Base-by-base conservation (phyloP, 306 rosid species). In the Cucurbita ficifolia region DNA sequence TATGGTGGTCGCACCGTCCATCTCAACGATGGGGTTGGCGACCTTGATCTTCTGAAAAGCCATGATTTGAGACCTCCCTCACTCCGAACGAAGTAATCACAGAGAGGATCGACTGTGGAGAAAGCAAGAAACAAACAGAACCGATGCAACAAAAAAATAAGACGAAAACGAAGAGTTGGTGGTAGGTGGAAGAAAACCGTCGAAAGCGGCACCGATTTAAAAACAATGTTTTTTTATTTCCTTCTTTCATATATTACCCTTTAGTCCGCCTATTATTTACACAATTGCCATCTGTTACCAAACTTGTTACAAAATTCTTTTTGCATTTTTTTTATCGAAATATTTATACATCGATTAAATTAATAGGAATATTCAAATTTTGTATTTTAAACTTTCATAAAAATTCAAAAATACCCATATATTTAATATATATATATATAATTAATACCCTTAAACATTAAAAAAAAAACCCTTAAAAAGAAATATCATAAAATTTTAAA, bases 21-120 rank as follows among this genome's bases (percentile, higher is more conserved):
- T 89, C 91, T 94, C 99, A 43, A 90, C 99, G 92, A 94, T 89
- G 87, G 99, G 97, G 72, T 91, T 94, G 69, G 84, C 80, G 14
- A 94, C 99, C 79, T 82, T 89, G 95, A 94, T 94, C 90, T 91
- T 94, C 73, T 94, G 81, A 79, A 86, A 87, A 8, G 76, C 95
- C 99, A 94, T 94, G 75, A 22, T 75, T 63, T 22, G 42, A 29
- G 12, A 8, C 74, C 56, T 51, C 14, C 21, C 59, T 59, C 50
- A 18, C 33, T 59, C 11, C 7, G 33, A 13, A 13, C 36, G n/a
- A 52, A 52, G 10, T 13, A 45, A 21, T 67, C 56, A 22, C 10
- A 10, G 18, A 43, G 73, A 68, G 43, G 33, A 65, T 18, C 18
- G 18, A 42, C 21, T 0, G 11, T 6, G 38, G 51, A 11, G 54